phyloP scores from a whole-genome alignment of 192 early-diverging fungal species.

The Backusella australiensis region DNA sequence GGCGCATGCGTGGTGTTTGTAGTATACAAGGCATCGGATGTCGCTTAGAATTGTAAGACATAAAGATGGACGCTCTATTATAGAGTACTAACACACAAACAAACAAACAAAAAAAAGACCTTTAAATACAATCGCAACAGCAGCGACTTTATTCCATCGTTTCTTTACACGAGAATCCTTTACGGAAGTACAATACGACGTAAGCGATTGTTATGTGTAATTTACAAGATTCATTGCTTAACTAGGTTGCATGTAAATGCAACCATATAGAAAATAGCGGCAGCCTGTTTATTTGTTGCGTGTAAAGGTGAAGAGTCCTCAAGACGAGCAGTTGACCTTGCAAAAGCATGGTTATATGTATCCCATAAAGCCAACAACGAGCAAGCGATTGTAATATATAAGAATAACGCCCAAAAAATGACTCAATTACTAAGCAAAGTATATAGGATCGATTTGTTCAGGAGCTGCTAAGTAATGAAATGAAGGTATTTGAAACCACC shows the following conservation, averaged over 20 bases:
- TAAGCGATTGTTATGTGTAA: background rate
- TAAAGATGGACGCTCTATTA: too few relatives aligned
- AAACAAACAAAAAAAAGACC: background rate
- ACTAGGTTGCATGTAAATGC: background rate
- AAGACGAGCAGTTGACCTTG: background rate
- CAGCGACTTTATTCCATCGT: background rate
- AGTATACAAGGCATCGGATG: background rate
- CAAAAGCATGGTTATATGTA: background rate
- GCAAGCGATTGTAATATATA: background rate
- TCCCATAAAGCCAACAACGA: background rate
- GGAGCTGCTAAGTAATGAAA: background rate
- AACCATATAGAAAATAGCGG: background rate
- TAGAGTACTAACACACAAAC: too few relatives aligned
- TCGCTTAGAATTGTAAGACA: background rate
- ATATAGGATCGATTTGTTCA: background rate
- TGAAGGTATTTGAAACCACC: background rate
- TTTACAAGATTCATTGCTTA: background rate
- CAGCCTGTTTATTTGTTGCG: background rate
- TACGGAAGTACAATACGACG: background rate
- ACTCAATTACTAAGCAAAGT: background rate
- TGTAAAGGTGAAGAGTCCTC: background rate
- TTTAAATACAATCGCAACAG: background rate
- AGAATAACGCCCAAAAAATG: too few relatives aligned
- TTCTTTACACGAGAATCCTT: slow-evolving; percentile 4
- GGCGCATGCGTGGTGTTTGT: background rate